Conservation (phyloP, 225 moss, liverwort and hornwort genomes). For the Marchantia paleacea region DNA sequence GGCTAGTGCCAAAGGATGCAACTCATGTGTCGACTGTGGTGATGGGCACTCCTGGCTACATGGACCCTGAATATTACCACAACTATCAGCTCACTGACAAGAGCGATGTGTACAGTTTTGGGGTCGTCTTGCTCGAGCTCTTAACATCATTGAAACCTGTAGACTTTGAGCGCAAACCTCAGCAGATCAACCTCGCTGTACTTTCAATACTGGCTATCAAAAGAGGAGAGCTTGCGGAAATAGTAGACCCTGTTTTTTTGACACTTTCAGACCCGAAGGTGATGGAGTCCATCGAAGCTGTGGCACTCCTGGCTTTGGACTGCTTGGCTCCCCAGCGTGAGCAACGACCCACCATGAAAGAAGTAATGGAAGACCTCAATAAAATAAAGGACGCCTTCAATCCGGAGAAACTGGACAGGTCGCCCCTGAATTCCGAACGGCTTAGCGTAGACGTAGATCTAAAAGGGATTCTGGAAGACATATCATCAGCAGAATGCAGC, state of each 20-base stretch:
- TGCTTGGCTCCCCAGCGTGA: slow-evolving; percentile 36
- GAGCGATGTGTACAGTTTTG: slow-evolving; percentile 57
- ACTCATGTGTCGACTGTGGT: slow-evolving; percentile 48
- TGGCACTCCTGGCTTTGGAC: slow-evolving; percentile 26
- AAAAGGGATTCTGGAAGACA: neutral
- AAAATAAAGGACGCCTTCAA: neutral
- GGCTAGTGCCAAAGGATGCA: slow-evolving; percentile 38
- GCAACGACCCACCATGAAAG: slow-evolving; percentile 40
- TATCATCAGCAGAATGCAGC: neutral
- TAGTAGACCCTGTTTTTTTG: slow-evolving; percentile 22
- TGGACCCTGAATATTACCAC: slow-evolving; percentile 51
- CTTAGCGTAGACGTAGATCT: neutral
- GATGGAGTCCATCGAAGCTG: slow-evolving; percentile 26
- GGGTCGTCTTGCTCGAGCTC: slow-evolving; percentile 49
- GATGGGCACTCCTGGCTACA: slow-evolving; percentile 52
- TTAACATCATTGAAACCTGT: slow-evolving; percentile 45
- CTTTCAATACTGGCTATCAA: slow-evolving; percentile 32
- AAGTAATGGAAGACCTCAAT: slow-evolving; percentile 21
- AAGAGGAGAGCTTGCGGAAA: slow-evolving; percentile 26
- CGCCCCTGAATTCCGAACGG: neutral
- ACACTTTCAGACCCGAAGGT: slow-evolving; percentile 17
- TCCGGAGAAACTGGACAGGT: neutral
- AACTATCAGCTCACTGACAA: slow-evolving; percentile 48
- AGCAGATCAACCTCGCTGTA: slow-evolving; percentile 29
- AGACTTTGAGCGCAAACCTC: slow-evolving; percentile 33